Evolutionary conservation across 2,329 filamentous ascomycete species (phyloP), one percentile per base, ranked within the genome.

Genomic region (Fusarium buharicum): DNA sequence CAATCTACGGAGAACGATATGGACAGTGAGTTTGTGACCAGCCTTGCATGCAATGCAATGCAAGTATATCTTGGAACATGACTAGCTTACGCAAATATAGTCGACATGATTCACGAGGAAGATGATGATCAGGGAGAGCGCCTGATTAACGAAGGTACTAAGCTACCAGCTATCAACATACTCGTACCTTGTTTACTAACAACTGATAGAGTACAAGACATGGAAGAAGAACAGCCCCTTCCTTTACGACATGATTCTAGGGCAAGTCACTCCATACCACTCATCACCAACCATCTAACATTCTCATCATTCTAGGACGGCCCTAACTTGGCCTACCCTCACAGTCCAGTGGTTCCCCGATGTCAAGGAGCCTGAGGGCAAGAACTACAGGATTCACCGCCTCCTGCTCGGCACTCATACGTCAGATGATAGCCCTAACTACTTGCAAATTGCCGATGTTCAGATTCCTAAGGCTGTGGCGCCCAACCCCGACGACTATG

Each of bases 221-320:
- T 99, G 95, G 95, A 99, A 99, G 84, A 99, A 99, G 83, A 99
- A 99, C 79, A 92, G 91, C 66, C 93, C 95, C 4, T 98, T 98
- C 74, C 90, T 99, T 70, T 99, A 99, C 77, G 95, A 99, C 76
- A 92, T 97, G 87, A 95, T 99, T 66, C 84, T 98, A 64, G 93
- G 88, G 88, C 88, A 77, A 66, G 58, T 43, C 12, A 37, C n/a
- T 51, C 22, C 22, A 24, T 24, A n/a, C 3, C 30, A 31, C 20
- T 38, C 45, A 49, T 22, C 34, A 36, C 48, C 20, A 31, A 39
- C 47, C 48, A 16, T 49, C 47, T 65, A 36, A 43, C 37, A 17
- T 40, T 72, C 51, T 56, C 12, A 34, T 38, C 33, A 24, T n/a
- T 47, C 10, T 41, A 65, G 93, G 71, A 96, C 92, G 65, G 96